Evolutionary conservation across 345 rosid species (phyloP).

Genomic region (Moricandia arvensis): DNA sequence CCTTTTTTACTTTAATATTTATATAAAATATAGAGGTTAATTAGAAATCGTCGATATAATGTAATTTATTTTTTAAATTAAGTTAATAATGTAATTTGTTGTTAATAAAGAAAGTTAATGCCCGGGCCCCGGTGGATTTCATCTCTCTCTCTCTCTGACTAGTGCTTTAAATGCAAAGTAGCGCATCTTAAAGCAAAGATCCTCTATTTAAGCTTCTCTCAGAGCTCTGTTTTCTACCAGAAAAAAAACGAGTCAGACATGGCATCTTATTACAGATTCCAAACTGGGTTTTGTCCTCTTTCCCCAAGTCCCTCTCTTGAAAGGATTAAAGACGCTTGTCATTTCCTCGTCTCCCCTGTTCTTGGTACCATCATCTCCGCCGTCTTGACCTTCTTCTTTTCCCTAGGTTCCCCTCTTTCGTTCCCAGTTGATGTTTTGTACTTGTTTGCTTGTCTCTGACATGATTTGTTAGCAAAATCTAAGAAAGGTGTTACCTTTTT

Average conservation of each 20-base stretch:
- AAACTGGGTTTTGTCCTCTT: slow-evolving; percentile 46
- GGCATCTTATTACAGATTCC: slow-evolving; percentile 29
- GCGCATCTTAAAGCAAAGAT: slow-evolving; percentile 36
- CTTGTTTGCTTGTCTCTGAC: neutral
- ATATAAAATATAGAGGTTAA: no score
- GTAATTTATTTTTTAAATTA: no score
- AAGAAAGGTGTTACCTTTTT: slow-evolving; percentile 22
- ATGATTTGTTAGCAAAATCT: neutral
- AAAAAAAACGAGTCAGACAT: neutral
- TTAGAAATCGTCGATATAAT: no score
- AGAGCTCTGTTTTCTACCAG: slow-evolving; percentile 12
- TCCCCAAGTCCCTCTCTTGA: slow-evolving; percentile 45
- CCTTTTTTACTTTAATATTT: no score
- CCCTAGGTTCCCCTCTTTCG: slow-evolving; percentile 57
- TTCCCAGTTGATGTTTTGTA: neutral
- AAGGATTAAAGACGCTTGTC: slow-evolving; percentile 58
- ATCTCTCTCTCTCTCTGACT: neutral
- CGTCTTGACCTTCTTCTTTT: slow-evolving; percentile 94
- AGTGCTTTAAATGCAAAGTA: slow-evolving; percentile 52
- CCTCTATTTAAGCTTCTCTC: slow-evolving; percentile 23
- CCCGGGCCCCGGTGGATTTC: neutral
- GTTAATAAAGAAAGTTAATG: neutral
- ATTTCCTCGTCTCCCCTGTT: slow-evolving; percentile 71
- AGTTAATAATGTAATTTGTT: no score
- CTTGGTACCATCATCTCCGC: slow-evolving; percentile 87